Percentiles rank a stretch among this genome's conserved stretches.
phyloP scores from a whole-genome alignment of 176 grass and related monocot genomes.

The Hyparrhenia diplandra region DNA sequence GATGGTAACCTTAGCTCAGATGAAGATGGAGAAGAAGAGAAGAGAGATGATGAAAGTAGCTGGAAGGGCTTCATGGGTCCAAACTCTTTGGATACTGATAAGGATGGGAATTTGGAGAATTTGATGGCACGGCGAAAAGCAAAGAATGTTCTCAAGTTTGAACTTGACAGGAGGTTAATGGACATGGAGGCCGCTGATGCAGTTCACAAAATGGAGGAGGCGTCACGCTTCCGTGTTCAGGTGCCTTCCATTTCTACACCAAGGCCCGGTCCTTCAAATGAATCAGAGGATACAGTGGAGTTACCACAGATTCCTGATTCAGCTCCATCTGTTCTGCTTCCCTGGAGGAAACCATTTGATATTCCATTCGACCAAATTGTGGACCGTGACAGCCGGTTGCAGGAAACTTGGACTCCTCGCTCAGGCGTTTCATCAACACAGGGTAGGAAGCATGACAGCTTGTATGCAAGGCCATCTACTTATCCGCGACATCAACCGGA shows the following conservation, averaged over 20 bases:
- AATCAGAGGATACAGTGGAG: constrained; percentile 40
- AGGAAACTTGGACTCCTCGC: constrained; percentile 45
- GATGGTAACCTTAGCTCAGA: constrained; percentile 27
- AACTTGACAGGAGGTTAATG: constrained; percentile 52
- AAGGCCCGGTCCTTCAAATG: constrained; percentile 27
- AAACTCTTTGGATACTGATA: constrained; percentile 32
- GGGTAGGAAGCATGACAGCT: constrained; percentile 18
- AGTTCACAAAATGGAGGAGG: constrained; percentile 36
- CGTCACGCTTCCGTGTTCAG: constrained; percentile 44
- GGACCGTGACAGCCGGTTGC: neutral
- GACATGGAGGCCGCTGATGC: constrained; percentile 45
- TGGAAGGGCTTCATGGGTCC: constrained; percentile 27
- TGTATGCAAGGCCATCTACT: neutral
- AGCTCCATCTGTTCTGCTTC: constrained; percentile 49
- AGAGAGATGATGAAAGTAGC: constrained; percentile 22
- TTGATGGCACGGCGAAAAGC: constrained; percentile 38
- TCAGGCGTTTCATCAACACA: constrained; percentile 4
- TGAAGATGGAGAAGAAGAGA: constrained; percentile 18
- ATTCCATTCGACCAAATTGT: constrained; percentile 33
- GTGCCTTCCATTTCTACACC: constrained; percentile 50
- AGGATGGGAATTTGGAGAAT: constrained; percentile 18
- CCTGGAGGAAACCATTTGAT: constrained; percentile 38
- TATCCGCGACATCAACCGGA: neutral
- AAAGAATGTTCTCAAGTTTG: constrained; percentile 48
- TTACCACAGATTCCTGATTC: constrained; percentile 50